Percentiles rank a stretch among this genome's conserved stretches.
phyloP scores from a whole-genome alignment of 768 basidiomycete genomes.

The Cytidiella melzeri region DNA sequence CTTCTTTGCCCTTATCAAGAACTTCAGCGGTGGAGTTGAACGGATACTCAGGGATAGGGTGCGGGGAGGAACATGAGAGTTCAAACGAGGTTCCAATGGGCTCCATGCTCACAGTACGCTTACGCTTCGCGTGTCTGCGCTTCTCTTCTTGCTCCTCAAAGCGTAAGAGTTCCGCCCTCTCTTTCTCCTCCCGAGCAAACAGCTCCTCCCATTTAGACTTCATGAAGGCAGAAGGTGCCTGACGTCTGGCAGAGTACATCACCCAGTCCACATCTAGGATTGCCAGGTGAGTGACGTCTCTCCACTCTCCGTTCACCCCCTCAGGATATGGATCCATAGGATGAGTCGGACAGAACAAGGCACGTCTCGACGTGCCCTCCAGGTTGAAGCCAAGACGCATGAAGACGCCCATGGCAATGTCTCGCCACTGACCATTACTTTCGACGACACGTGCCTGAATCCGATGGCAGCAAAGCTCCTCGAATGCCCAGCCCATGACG shows the following conservation, averaged over 20 bases:
- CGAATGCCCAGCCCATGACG: slow-evolving; percentile 43
- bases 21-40: too few species aligned
- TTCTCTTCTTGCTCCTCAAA: slow-evolving; percentile 16
- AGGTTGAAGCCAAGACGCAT: slow-evolving; percentile 48
- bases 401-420: slow-evolving; percentile 42
- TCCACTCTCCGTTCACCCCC: slow-evolving; percentile 31
- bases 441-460: slow-evolving; percentile 42
- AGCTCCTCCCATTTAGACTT: slow-evolving; percentile 22
- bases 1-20: too few species aligned
- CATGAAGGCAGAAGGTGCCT: neutral
- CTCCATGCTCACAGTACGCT: neutral
- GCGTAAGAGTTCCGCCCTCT: slow-evolving; percentile 18
- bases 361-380: slow-evolving; percentile 57
- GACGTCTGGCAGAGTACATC: slow-evolving; percentile 2
- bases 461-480: slow-evolving; percentile 39
- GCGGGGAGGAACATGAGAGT: too few species aligned
- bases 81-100: neutral
- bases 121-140: neutral
- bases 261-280: slow-evolving; percentile 23
- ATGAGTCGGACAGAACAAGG: slow-evolving; percentile 25
- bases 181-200: slow-evolving; percentile 20
- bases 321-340: slow-evolving; percentile 12
- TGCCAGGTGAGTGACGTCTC: slow-evolving; percentile 20
- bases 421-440: slow-evolving; percentile 37
- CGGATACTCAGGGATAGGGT: too few species aligned